Evolutionary conservation across 1,139 yeast species (phyloP).

Genomic region (Geotrichum cucujoidarum): DNA sequence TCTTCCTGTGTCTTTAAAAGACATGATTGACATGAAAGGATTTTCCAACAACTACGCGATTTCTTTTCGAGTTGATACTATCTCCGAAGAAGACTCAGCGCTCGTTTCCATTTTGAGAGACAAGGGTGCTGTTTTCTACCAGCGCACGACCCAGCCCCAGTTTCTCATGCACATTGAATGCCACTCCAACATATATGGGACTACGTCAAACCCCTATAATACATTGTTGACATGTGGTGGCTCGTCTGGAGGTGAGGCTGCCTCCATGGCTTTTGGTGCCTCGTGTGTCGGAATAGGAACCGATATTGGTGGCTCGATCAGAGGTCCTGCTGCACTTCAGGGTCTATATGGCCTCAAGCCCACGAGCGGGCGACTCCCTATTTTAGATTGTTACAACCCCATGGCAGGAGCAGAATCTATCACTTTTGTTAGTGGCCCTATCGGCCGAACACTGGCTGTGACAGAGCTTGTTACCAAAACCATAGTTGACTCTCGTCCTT

Average conservation of each 20-base stretch:
- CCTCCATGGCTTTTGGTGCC: slow-evolving; percentile 48
- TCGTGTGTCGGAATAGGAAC: slow-evolving; percentile 54
- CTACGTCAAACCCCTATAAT: slow-evolving; percentile 47
- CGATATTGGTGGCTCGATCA: slow-evolving; percentile 60
- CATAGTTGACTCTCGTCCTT: slow-evolving; percentile 50
- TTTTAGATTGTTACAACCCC: slow-evolving; percentile 41
- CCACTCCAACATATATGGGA: slow-evolving; percentile 46
- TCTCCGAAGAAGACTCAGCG: not conserved
- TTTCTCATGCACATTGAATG: not conserved
- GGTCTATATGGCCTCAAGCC: slow-evolving; percentile 55
- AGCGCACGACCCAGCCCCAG: not conserved
- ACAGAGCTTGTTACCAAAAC: slow-evolving; percentile 51
- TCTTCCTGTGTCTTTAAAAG: slow-evolving; percentile 50
- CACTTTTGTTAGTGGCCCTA: slow-evolving; percentile 45
- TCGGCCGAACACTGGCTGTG: slow-evolving; percentile 49
- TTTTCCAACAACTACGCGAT: slow-evolving; percentile 41
- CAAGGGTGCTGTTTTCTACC: not conserved
- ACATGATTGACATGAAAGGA: slow-evolving; percentile 45
- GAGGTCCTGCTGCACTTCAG: slow-evolving; percentile 53
- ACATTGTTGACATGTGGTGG: slow-evolving; percentile 49
- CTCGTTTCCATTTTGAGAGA: not conserved
- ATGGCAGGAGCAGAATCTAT: slow-evolving; percentile 45
- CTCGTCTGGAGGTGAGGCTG: slow-evolving; percentile 60
- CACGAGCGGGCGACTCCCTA: slow-evolving; percentile 46
- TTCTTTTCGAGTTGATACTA: not conserved